Conservation (phyloP, 2,329 filamentous ascomycete genomes). For the Didymella sp. region DNA sequence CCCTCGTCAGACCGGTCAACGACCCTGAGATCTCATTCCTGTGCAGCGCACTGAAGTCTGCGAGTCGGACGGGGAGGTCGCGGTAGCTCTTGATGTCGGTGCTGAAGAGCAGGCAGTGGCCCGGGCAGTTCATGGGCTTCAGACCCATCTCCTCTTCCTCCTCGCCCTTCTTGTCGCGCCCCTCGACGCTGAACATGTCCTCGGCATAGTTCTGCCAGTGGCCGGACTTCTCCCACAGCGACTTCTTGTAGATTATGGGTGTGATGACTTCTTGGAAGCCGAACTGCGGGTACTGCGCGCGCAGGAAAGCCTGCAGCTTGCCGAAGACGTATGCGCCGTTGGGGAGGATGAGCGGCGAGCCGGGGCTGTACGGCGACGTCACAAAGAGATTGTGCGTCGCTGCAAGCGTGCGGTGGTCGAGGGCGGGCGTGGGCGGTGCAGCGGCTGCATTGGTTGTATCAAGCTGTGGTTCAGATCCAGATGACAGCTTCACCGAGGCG, state of each 20-base stretch:
- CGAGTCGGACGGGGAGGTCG: conserved; percentile 82
- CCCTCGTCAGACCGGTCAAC: conserved; percentile 80
- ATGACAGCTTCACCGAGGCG: conserved; percentile 30
- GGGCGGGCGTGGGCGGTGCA: conserved; percentile 48
- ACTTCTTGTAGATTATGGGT: conserved; percentile 88
- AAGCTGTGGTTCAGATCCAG: conserved; percentile 35
- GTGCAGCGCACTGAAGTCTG: conserved; percentile 87
- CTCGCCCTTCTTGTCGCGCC: conserved; percentile 57
- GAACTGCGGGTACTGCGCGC: conserved; percentile 82
- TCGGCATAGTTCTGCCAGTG: conserved; percentile 90
- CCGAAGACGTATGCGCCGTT: conserved; percentile 85
- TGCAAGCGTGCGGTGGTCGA: conserved; percentile 60
- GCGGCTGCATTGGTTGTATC: conserved; percentile 40
- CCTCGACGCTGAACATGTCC: conserved; percentile 86
- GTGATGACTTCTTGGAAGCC: conserved; percentile 90
- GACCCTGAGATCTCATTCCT: conserved; percentile 85
- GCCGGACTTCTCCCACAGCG: conserved; percentile 83
- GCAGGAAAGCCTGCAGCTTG: conserved; percentile 79
- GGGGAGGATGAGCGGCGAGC: conserved; percentile 83
- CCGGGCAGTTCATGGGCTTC: conserved; percentile 94
- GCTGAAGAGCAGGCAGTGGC: conserved; percentile 84
- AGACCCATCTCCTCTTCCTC: conserved; percentile 79
- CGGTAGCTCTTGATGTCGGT: conserved; percentile 76
- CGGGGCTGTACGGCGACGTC: conserved; percentile 79
- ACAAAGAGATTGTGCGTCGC: conserved; percentile 76